Evolutionary conservation across 345 rosid species (phyloP).

Genomic region (Aethionema arabicum): DNA sequence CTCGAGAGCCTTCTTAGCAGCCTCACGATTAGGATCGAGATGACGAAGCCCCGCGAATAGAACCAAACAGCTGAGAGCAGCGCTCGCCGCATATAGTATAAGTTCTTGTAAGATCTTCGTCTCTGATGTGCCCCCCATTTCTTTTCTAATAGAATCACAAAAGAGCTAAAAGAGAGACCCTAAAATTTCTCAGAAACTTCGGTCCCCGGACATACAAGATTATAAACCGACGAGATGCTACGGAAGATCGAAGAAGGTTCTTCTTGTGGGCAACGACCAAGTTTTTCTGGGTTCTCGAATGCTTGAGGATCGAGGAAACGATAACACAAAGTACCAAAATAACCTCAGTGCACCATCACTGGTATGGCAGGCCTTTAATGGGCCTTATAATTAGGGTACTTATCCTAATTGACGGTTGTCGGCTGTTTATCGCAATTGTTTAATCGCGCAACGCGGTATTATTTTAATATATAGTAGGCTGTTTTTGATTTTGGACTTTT

Average conservation of each 20-base stretch:
- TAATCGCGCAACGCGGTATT: too few relatives aligned
- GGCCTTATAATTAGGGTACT: too few relatives aligned
- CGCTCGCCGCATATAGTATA: constrained; percentile 91
- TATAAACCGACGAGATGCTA: constrained; percentile 11
- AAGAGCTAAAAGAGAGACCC: background rate
- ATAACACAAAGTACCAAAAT: constrained; percentile 6
- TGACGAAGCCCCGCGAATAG: constrained; percentile 81
- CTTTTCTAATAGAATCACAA: constrained; percentile 6
- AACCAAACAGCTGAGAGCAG: constrained; percentile 86
- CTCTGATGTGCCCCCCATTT: constrained; percentile 65
- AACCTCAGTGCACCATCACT: constrained; percentile 26
- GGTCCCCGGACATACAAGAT: background rate
- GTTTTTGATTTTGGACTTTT: too few relatives aligned
- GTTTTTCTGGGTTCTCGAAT: constrained; percentile 13
- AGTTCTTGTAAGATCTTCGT: constrained; percentile 78
- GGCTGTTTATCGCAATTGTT: too few relatives aligned
- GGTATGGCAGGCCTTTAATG: too few relatives aligned
- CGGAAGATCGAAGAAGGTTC: background rate
- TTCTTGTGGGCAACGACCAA: constrained; percentile 33
- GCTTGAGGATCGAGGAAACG: constrained; percentile 23
- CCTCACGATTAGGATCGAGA: constrained; percentile 91
- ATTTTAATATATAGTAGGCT: too few relatives aligned
- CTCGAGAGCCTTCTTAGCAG: constrained; percentile 85
- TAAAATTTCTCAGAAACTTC: background rate
- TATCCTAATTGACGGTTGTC: too few relatives aligned